Evolutionary conservation across 2,329 filamentous ascomycete species (phyloP).

Genomic region (Calonectria ilicicola): DNA sequence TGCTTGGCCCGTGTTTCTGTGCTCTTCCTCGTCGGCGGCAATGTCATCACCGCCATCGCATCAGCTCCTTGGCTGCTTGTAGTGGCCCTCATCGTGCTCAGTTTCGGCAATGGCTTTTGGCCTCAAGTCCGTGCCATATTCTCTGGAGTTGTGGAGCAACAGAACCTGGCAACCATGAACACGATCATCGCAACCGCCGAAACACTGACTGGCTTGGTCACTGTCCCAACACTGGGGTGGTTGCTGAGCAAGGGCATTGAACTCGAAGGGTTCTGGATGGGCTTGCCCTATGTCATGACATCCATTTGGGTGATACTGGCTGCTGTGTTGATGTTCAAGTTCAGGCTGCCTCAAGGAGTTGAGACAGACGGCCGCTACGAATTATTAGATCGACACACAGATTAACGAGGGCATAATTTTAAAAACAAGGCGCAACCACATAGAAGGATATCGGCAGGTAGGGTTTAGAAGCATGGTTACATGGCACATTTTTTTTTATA

Average conservation of each 20-base stretch:
- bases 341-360: conserved; percentile 37
- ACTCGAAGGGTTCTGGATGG: conserved; percentile 60
- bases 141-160: conserved; percentile 63
- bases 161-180: conserved; percentile 66
- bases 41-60: conserved; percentile 53
- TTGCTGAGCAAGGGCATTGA: conserved; percentile 59
- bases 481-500: not conserved
- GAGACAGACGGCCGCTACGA: not conserved
- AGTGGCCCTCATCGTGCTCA: conserved; percentile 56
- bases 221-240: conserved; percentile 59
- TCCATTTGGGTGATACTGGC: conserved; percentile 43
- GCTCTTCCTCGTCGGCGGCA: conserved; percentile 46
- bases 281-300: conserved; percentile 60
- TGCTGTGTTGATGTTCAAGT: conserved; percentile 44
- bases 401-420: not conserved
- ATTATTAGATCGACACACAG: not conserved
- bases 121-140: conserved; percentile 61
- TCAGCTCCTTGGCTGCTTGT: conserved; percentile 49
- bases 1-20: conserved; percentile 52
- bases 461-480: not conserved
- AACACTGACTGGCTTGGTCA: conserved; percentile 58
- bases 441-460: not conserved
- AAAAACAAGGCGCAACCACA: not conserved
- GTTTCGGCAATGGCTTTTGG: conserved; percentile 58
- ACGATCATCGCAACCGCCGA: conserved; percentile 63